Evolutionary conservation across 768 basidiomycete genomes (phyloP), one percentile per base, ranked within the genome.

Genomic region (Panaeolus papilionaceus): DNA sequence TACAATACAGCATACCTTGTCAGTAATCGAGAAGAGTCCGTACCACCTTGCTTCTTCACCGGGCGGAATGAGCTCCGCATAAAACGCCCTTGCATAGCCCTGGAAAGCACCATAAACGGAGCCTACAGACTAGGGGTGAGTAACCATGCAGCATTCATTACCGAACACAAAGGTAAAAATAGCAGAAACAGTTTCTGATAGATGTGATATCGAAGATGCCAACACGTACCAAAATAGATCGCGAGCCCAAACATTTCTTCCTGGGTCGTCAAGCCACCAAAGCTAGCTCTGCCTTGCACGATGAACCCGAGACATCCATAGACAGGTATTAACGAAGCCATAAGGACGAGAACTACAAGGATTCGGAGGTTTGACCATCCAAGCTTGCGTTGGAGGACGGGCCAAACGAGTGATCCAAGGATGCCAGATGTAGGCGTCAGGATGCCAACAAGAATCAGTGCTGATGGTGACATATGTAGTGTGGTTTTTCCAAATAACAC

Each of bases 31-130:
- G 78, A 92, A 98, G 39, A 98, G 79, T 2, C 89, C 92, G 69
- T 91, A 94, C 92, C 94, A 98, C 65, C 94, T 82, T 2, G 95
- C 95, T 78, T 96, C 94, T 77, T 98, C 94, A 0, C 92, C 90
- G 1, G 87, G 87, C 0, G 96, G 97, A 2, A 99, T 85, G 64
- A 99, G 79, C 72, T 93, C 93, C 1, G 94, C 89, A 73, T 94
- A 98, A 47, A 92, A 89, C 2, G 95, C 93, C 28, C 96, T 81
- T 0, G 95, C 92, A 69, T 95, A 97, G 26, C 92, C 87, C 77
- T 97, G 95, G 80, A 98, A 98, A 0, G 95, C 92, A 4, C 96
- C 96, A 71, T 92, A 96, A 1, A 95, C 85, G 71, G 85, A 80
- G 64, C 89, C 89, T 90, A 65, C 54, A 42, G 20, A 8, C 5